Percentiles rank a stretch among this genome's conserved stretches.
Evolutionary conservation across 179 eudicot genomes (phyloP).

Genomic region (Spinacia oleracea): DNA sequence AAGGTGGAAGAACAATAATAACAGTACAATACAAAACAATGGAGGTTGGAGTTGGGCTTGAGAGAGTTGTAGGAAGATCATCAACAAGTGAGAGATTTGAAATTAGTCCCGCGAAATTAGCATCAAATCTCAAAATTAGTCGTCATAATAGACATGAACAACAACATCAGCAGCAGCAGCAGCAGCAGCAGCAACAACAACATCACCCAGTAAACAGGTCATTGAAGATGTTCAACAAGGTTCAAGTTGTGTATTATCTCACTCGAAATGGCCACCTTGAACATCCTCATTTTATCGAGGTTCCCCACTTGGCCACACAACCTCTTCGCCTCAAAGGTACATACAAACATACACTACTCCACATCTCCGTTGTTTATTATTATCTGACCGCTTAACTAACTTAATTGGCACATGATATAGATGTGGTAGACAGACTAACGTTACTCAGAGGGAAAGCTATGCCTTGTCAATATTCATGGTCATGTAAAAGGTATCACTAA

Average conservation of each 20-base stretch:
- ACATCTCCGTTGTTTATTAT: too few relatives aligned
- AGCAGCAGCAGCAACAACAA: background rate
- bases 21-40: too few relatives aligned
- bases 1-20: background rate
- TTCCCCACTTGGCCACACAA: slow-evolving; percentile 64
- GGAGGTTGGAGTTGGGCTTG: slow-evolving; percentile 20
- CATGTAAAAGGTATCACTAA: slow-evolving; percentile 75
- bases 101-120: background rate
- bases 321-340: slow-evolving; percentile 63
- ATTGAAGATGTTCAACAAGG: slow-evolving; percentile 49
- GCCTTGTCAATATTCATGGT: slow-evolving; percentile 91
- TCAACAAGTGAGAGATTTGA: slow-evolving; percentile 12
- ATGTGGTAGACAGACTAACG: slow-evolving; percentile 64
- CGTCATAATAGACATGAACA: slow-evolving; percentile 1
- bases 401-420: slow-evolving; percentile 32
- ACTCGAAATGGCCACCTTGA: slow-evolving; percentile 83
- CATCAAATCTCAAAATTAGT: background rate
- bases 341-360: too few relatives aligned
- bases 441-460: slow-evolving; percentile 83
- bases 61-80: slow-evolving; percentile 16
- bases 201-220: slow-evolving; percentile 1
- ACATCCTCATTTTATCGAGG: slow-evolving; percentile 88
- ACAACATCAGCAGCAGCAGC: background rate
- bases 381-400: too few relatives aligned
- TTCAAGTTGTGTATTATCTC: slow-evolving; percentile 89